A percentile compares a stretch with the other conserved stretches of the same genome.
phyloP scores from a whole-genome alignment of 1,139 yeast species.

The Lodderomyces jiufengensis region DNA sequence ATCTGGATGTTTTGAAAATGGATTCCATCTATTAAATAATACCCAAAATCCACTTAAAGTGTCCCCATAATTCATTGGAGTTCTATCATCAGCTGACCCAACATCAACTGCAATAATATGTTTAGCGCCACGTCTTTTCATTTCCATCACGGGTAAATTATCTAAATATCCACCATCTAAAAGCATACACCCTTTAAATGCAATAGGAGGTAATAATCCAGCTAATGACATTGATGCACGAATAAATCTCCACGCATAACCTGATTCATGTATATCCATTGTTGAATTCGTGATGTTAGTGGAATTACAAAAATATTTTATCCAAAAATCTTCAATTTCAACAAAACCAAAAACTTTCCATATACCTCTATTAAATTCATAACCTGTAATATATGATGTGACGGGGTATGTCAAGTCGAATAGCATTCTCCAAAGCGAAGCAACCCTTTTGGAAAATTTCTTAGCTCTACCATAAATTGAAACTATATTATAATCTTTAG shows the following conservation, averaged over 20 bases:
- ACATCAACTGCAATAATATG: conserved; percentile 95
- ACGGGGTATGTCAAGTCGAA: conserved; percentile 89
- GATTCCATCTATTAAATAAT: conserved; percentile 81
- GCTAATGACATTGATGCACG: conserved; percentile 97
- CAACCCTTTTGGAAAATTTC: conserved; percentile 76
- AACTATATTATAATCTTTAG: conserved; percentile 85
- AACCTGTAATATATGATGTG: conserved; percentile 93
- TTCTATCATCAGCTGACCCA: conserved; percentile 88
- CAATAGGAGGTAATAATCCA: conserved; percentile 85
- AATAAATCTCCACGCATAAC: conserved; percentile 93
- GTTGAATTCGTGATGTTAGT: conserved; percentile 95
- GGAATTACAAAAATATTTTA: conserved; percentile 81
- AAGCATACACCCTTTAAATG: conserved; percentile 88
- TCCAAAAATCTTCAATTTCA: conserved; percentile 95
- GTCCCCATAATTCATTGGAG: conserved; percentile 91
- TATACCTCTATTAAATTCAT: conserved; percentile 92
- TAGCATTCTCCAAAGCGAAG: conserved; percentile 81
- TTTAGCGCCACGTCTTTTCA: conserved; percentile 85
- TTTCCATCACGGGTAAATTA: conserved; percentile 86
- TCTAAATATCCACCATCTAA: conserved; percentile 96
- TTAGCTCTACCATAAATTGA: conserved; percentile 89
- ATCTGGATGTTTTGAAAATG: conserved; percentile 81
- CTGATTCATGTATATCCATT: conserved; percentile 90
- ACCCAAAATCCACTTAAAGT: conserved; percentile 93
- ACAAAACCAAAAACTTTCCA: conserved; percentile 94